These are phyloP conservation scores for Boletus rubescentipes DNA, from an alignment of 768 basidiomycete species.

Conservation along the genomic window DNA sequence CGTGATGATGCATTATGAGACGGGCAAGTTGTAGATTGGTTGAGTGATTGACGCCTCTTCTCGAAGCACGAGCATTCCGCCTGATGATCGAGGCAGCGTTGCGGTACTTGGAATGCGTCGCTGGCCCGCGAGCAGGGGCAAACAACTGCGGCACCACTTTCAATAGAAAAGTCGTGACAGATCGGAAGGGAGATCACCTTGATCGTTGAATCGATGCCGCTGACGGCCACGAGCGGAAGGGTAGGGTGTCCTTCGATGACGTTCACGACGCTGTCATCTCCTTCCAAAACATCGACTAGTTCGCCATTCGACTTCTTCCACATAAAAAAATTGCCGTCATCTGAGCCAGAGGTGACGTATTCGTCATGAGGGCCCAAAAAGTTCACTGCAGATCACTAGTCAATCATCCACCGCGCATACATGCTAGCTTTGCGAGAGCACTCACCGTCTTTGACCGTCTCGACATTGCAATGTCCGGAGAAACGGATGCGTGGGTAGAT, in stretches of 20 bases:
- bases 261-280: slow-evolving; percentile 80
- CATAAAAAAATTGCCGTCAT: slow-evolving; percentile 85
- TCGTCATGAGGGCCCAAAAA: slow-evolving; percentile 80
- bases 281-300: slow-evolving; percentile 78
- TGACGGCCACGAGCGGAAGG: slow-evolving; percentile 79
- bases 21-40: slow-evolving; percentile 28
- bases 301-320: slow-evolving; percentile 71
- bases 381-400: slow-evolving; percentile 54
- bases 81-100: slow-evolving; percentile 55
- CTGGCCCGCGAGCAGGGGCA: slow-evolving; percentile 49
- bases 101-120: slow-evolving; percentile 53
- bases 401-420: background rate
- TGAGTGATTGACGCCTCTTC: slow-evolving; percentile 18
- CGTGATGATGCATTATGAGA: slow-evolving; percentile 33
- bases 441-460: slow-evolving; percentile 87
- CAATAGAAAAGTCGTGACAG: background rate
- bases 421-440: background rate
- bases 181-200: slow-evolving; percentile 51
- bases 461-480: slow-evolving; percentile 71
- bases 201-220: slow-evolving; percentile 82
- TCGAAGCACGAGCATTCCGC: slow-evolving; percentile 46
- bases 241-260: slow-evolving; percentile 81
- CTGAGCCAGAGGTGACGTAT: slow-evolving; percentile 79
- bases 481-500: slow-evolving; percentile 65
- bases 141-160: slow-evolving; percentile 51